These are phyloP conservation scores for Peronospora destructor DNA, from an alignment of 352 stramenopile genomes.

Conservation along the genomic window DNA sequence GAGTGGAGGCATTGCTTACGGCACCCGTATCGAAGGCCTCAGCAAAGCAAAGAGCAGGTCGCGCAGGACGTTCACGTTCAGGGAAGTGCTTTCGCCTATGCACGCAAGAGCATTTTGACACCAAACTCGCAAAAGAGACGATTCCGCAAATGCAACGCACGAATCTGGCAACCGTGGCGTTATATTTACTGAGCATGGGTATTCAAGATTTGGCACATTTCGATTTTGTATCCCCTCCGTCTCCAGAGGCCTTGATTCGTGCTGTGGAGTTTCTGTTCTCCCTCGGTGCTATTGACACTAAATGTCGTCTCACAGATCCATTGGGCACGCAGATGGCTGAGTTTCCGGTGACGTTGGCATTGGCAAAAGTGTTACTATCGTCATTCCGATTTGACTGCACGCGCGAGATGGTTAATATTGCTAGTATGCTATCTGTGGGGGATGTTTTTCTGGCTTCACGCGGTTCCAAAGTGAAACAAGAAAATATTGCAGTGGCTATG, in stretches of 20 bases:
- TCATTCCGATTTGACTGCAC: slow-evolving; percentile 79
- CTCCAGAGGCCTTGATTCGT: slow-evolving; percentile 60
- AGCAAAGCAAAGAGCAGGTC: slow-evolving; percentile 91
- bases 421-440: slow-evolving; percentile 92
- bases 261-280: slow-evolving; percentile 67
- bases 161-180: slow-evolving; percentile 55
- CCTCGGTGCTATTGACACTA: slow-evolving; percentile 51
- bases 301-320: slow-evolving; percentile 54
- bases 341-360: slow-evolving; percentile 93
- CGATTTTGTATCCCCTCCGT: slow-evolving; percentile 74
- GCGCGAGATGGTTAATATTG: slow-evolving; percentile 91
- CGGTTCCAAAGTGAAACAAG: slow-evolving; percentile 57
- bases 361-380: slow-evolving; percentile 64
- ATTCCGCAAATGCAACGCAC: slow-evolving; percentile 82
- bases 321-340: slow-evolving; percentile 94
- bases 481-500: slow-evolving; percentile 61
- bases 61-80: slow-evolving; percentile 87
- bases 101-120: slow-evolving; percentile 49
- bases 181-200: slow-evolving; percentile 80
- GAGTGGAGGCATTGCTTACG: slow-evolving; percentile 83
- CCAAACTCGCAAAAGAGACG: slow-evolving; percentile 46
- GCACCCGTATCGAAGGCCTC: slow-evolving; percentile 94
- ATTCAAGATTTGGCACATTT: slow-evolving; percentile 82
- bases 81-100: slow-evolving; percentile 78
- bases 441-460: slow-evolving; percentile 64